Conservation (phyloP, 352 stramenopile genomes). For the Nothophytophthora sp. region DNA sequence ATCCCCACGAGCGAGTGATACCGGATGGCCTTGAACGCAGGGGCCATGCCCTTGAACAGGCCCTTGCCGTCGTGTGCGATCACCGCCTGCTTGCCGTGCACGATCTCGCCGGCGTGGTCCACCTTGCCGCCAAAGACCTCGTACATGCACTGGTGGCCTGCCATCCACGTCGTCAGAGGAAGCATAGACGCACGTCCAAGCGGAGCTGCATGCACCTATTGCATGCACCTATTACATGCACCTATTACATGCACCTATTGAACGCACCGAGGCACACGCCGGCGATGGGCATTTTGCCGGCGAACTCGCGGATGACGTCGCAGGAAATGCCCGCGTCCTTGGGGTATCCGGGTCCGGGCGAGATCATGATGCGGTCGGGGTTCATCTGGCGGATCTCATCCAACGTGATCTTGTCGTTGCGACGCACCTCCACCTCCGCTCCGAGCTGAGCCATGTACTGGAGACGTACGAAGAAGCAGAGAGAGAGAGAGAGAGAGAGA, state of each 20-base stretch:
- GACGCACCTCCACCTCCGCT: conserved; percentile 74
- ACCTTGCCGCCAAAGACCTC: conserved; percentile 89
- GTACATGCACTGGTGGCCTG: conserved; percentile 87
- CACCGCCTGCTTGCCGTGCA: conserved; percentile 86
- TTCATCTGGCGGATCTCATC: conserved; percentile 75
- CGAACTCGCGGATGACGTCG: conserved; percentile 83
- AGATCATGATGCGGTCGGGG: conserved; percentile 89
- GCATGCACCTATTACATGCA: no score
- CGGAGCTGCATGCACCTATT: no score
- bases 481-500: conserved; percentile 1
- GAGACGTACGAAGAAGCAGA: neutral
- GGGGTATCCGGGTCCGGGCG: conserved; percentile 78
- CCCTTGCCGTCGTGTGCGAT: conserved; percentile 87
- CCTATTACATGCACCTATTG: no score
- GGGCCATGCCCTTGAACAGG: conserved; percentile 80
- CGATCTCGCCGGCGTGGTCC: conserved; percentile 84
- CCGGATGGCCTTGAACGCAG: conserved; percentile 81
- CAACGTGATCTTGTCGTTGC: conserved; percentile 86
- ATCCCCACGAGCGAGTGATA: conserved; percentile 89
- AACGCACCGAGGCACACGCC: conserved; percentile 86
- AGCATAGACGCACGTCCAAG: no score
- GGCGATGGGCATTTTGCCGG: conserved; percentile 80
- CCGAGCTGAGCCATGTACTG: conserved; percentile 88
- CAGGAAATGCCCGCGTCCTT: conserved; percentile 84
- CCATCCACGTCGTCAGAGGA: no score